Evolutionary conservation across 2,329 filamentous ascomycete species (phyloP), one percentile per base, ranked within the genome.

Genomic region (Calonectria pseudoreteaudii): DNA sequence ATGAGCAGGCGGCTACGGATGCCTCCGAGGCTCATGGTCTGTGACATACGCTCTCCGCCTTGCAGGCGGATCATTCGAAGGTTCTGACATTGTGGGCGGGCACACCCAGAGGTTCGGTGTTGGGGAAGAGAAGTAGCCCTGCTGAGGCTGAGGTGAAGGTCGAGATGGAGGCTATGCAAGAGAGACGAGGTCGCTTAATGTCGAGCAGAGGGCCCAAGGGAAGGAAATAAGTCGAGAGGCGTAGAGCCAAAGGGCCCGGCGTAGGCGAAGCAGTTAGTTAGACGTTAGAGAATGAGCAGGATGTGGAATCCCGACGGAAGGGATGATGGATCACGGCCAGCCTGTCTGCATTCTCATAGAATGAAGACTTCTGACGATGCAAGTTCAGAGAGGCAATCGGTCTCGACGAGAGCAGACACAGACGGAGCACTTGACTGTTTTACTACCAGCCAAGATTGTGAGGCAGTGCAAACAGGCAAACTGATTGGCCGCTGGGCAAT

Each of bases 1-100:
- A n/a, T n/a, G n/a, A 58, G 44, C 38, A 18, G 34, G 34, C 6
- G 34, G 56, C 34, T 2, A 20, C n/a, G 66, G 68, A 68, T 71
- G 72, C 72, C 69, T 68, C 70, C 23, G 26, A 31, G 44, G 30
- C 34, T 23, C 52, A 66, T 58, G 72, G 66, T 58, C 69, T 28
- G 34, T 60, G 31, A 80, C 79, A 23, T 77, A 80, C 79, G 79
- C 79, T 72, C 79, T 73, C 66, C 77, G 78, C 78, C 79, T 76
- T 71, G 75, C 74, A n/a, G 79, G 79, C 74, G 74, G 79, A 66
- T 70, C 73, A 30, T 68, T 65, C 20, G 68, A 49, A 14, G 58
- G 34, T 31, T 78, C 77, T 71, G 79, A 66, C 79, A 80, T 80
- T 31, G 52, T 74, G 70, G 74, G 69, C 62, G 69, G 71, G n/a